Evolutionary conservation across 495 filamentous ascomycete genomes (phyloP).

Genomic region (Neurospora discreta): DNA sequence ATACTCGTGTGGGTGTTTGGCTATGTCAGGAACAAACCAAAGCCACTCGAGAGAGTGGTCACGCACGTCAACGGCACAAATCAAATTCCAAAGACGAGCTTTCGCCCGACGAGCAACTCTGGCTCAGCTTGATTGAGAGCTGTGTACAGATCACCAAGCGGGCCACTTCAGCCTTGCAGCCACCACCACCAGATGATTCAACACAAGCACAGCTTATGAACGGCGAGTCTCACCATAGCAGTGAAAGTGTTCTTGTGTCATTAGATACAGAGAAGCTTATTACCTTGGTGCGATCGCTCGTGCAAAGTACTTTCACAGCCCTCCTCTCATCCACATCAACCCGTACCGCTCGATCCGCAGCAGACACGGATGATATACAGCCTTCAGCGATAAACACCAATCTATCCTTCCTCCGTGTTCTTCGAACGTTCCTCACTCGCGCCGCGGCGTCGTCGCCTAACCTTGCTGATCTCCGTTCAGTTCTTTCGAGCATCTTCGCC

Average conservation of each 20-base stretch:
- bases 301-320: conserved; percentile 84
- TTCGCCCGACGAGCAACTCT: conserved; percentile 68
- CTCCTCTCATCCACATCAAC: conserved; percentile 60
- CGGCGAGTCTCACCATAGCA: conserved; percentile 10
- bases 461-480: conserved; percentile 72
- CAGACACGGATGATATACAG: neutral
- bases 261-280: conserved; percentile 48
- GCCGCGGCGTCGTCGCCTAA: conserved; percentile 74
- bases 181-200: neutral
- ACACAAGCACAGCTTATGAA: conserved; percentile 13
- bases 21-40: conserved; percentile 86
- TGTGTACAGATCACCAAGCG: conserved; percentile 69
- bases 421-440: conserved; percentile 80
- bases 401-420: conserved; percentile 76
- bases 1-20: conserved; percentile 85
- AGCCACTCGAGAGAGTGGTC: conserved; percentile 25
- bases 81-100: conserved; percentile 49
- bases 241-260: neutral
- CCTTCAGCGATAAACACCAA: conserved; percentile 32
- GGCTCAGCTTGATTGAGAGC: conserved; percentile 82
- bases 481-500: conserved; percentile 80
- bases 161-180: conserved; percentile 25
- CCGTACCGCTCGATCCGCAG: conserved; percentile 11
- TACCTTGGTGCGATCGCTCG: conserved; percentile 55
- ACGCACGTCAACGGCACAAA: conserved; percentile 30